Conservation (phyloP, 2,329 filamentous ascomycete species). For the Sporothrix dimorphospora region DNA sequence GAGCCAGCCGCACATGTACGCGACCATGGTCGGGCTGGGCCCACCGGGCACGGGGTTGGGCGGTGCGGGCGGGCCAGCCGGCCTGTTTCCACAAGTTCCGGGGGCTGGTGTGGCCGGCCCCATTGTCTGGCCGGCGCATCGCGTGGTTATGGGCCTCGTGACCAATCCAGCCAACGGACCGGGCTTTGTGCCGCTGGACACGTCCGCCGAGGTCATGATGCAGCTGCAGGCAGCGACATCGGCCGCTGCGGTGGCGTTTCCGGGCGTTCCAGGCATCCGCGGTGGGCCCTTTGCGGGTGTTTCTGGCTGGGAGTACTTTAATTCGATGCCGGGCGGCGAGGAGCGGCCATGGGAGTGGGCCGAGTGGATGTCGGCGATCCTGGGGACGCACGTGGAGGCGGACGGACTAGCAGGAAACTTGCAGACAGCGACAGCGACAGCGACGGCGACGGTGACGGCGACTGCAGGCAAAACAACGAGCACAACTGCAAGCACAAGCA, state of each 20-base stretch:
- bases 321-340: constrained; percentile 63
- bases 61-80: constrained; percentile 62
- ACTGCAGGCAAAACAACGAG: not conserved
- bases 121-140: constrained; percentile 67
- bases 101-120: constrained; percentile 55
- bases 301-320: constrained; percentile 89
- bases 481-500: not conserved
- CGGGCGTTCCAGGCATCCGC: not conserved
- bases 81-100: constrained; percentile 55
- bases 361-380: constrained; percentile 57
- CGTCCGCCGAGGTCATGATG: constrained; percentile 58
- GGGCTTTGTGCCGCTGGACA: constrained; percentile 64
- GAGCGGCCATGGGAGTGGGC: constrained; percentile 74
- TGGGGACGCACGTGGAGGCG: constrained; percentile 34
- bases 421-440: not conserved
- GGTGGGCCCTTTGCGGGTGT: constrained; percentile 67
- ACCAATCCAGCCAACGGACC: constrained; percentile 73
- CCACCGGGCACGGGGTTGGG: constrained; percentile 71
- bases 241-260: not conserved
- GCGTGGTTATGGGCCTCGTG: constrained; percentile 73
- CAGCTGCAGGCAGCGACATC: constrained; percentile 46
- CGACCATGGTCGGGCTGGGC: constrained; percentile 54
- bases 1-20: constrained; percentile 52
- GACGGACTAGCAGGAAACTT: constrained; percentile 6
- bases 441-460: not conserved